Percentiles rank a stretch among this genome's conserved stretches.
Evolutionary conservation across 208 protist species (phyloP).

Genomic region (Crithidia sp.): DNA sequence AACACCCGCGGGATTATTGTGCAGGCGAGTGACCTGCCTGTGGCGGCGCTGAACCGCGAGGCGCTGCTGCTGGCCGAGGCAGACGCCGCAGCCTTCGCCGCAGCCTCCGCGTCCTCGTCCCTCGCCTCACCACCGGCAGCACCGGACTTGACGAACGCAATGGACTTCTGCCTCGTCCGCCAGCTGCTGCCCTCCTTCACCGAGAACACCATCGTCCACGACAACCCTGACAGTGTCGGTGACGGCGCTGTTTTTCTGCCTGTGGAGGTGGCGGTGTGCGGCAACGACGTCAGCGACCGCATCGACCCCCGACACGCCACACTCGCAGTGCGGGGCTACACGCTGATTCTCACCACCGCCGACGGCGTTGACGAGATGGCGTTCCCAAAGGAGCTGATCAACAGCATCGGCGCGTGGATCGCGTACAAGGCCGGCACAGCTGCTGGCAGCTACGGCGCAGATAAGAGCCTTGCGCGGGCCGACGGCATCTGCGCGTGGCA

Average conservation of each 20-base stretch:
- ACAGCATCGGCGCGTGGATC: constrained; percentile 48
- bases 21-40: constrained; percentile 37
- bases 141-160: background rate
- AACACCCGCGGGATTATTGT: constrained; percentile 31
- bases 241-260: constrained; percentile 49
- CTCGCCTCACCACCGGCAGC: background rate
- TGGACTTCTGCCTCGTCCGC: constrained; percentile 39
- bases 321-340: constrained; percentile 30
- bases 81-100: background rate
- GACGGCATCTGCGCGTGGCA: constrained; percentile 28
- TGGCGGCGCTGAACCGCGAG: constrained; percentile 21
- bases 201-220: background rate
- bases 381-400: constrained; percentile 65
- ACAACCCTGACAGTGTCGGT: background rate
- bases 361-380: constrained; percentile 36
- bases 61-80: constrained; percentile 12
- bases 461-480: constrained; percentile 1
- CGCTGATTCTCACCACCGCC: constrained; percentile 34
- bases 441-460: background rate
- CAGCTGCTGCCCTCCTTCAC: constrained; percentile 26
- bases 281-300: constrained; percentile 44
- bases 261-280: constrained; percentile 45
- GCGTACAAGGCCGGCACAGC: background rate
- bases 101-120: background rate
- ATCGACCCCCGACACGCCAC: constrained; percentile 28